Evolutionary conservation across 257 asterid species (phyloP), one percentile per base, ranked within the genome.

Genomic region (Nyctanthes arbortristis): DNA sequence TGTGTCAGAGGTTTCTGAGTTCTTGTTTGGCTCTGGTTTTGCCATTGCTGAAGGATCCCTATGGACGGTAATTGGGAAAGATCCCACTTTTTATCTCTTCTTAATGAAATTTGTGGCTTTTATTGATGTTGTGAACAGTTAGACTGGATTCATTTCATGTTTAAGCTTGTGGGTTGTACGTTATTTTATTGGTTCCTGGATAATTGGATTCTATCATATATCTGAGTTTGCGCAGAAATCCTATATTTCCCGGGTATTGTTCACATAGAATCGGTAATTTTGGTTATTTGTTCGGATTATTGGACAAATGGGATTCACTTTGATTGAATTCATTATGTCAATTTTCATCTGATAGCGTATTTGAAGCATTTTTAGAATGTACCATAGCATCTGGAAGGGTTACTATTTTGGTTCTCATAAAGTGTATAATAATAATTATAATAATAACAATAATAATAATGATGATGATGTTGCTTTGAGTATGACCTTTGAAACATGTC

Each of bases 11-110:
- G 98, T 93, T 35, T 91, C 96, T 68, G 90, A 93, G 72, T 93
- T 93, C 80, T 76, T 93, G 88, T 93, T 93, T 75, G 99, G 99
- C 37, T 91, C 97, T 52, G 99, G 97, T 29, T 91, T 93, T 70
- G 99, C 96, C 77, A 93, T 93, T 74, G 99, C 99, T 7, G 97
- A 93, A 87, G 96, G 95, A 28, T 87, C 96, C 12, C 90, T 93
- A 70, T 91, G 99, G 99, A 86, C 82, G 96, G 96, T 90, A 83
- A 76, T 72, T 57, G 0, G 7, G 25, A 22, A 16, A n/a, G 24
- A 67, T 55, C n/a, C 5, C 56, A 10, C 35, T 3, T 14, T 3
- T 22, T 60, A 2, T 13, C 64, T 10, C 0, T 18, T 40, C 2
- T 32, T 18, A n/a, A 59, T 37, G 9, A 29, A 57, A 4, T 47